Conservation (phyloP, 345 rosid genomes). For the Pugionium dolabratum region DNA sequence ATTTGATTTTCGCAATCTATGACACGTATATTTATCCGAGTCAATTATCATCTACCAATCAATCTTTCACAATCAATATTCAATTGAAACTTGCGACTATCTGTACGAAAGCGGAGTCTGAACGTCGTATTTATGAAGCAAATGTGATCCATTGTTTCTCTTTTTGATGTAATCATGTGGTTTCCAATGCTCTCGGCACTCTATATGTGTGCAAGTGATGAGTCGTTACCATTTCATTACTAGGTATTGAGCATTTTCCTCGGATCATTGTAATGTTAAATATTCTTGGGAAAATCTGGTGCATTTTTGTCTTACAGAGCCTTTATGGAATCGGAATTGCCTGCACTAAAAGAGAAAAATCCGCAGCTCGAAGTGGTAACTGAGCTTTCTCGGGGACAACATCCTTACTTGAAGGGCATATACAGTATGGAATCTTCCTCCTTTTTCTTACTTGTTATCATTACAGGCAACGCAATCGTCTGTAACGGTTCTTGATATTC, state of each 20-base stretch:
- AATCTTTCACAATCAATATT: too few relatives aligned
- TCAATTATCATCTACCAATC: too few relatives aligned
- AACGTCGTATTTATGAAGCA: background rate
- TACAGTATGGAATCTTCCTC: conserved; percentile 56
- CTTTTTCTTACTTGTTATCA: background rate
- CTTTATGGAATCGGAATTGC: conserved; percentile 80
- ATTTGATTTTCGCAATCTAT: too few relatives aligned
- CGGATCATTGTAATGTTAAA: background rate
- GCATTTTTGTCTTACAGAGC: conserved; percentile 46
- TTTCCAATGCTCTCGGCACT: too few relatives aligned
- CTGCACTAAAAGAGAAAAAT: conserved; percentile 60
- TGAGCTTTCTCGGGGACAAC: conserved; percentile 80
- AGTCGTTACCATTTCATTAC: background rate
- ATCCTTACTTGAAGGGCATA: conserved; percentile 75
- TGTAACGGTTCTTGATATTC: conserved; percentile 11
- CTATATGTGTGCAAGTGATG: background rate
- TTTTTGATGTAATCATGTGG: background rate
- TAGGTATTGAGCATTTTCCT: conserved; percentile 3
- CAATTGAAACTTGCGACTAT: too few relatives aligned
- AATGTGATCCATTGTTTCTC: too few relatives aligned
- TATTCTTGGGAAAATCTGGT: background rate
- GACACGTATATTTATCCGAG: too few relatives aligned
- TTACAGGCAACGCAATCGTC: conserved; percentile 4
- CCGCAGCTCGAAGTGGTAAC: conserved; percentile 77
- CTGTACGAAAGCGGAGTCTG: background rate